Evolutionary conservation across 441 rosid genomes (phyloP).

Genomic region (Adansonia gregorii): DNA sequence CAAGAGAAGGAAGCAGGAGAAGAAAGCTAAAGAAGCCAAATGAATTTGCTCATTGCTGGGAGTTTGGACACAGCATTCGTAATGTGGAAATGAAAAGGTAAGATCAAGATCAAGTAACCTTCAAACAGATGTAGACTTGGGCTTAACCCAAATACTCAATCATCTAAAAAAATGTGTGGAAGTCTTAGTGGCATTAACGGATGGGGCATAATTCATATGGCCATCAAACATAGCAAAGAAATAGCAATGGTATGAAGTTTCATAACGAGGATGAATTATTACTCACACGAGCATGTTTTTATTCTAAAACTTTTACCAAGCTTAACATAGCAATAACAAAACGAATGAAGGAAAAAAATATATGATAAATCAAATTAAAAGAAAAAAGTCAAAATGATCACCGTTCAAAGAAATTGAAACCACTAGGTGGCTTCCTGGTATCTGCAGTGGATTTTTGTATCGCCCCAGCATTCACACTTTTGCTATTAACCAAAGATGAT

Average conservation of each 20-base stretch:
- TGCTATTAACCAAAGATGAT: conserved; percentile 33
- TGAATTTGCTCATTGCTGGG: neutral
- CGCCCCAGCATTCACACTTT: conserved; percentile 36
- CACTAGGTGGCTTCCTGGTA: conserved; percentile 51
- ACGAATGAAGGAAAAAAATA: neutral
- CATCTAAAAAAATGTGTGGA: conserved; percentile 9
- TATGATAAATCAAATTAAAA: neutral
- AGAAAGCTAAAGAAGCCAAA: conserved; percentile 7
- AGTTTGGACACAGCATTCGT: neutral
- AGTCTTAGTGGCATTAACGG: neutral
- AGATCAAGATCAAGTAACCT: conserved; percentile 14
- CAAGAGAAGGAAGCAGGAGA: neutral
- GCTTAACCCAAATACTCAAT: neutral
- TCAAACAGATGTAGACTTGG: neutral
- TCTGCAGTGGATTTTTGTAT: conserved; percentile 45
- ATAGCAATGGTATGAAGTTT: neutral
- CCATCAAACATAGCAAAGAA: neutral
- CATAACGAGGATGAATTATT: neutral
- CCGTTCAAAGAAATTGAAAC: conserved; percentile 80
- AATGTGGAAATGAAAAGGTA: neutral
- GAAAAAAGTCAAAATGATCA: neutral
- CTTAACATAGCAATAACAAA: neutral
- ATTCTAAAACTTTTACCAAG: conserved; percentile 21
- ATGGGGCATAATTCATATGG: neutral
- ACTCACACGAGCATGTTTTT: neutral